A percentile compares a stretch with the other conserved stretches of the same genome.
These are phyloP conservation scores for Chamaecyparis obtusa DNA, from an alignment of 75 land plant species.

Conservation along the genomic window DNA sequence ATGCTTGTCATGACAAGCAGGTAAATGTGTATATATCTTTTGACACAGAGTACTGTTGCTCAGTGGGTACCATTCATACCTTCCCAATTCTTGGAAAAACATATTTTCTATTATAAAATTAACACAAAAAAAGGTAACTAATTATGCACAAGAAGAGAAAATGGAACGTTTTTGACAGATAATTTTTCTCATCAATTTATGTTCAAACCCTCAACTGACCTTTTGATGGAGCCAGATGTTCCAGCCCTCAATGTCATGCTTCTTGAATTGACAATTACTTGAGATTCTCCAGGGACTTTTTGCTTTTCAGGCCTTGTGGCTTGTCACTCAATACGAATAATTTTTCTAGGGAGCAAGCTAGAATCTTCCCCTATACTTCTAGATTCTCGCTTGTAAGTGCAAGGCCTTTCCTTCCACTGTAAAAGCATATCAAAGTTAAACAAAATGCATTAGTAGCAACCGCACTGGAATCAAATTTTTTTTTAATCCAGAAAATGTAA, in stretches of 20 bases:
- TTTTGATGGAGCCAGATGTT: not conserved
- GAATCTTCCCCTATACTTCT: not conserved
- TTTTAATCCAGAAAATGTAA: too few relatives aligned
- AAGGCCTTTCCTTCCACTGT: slow-evolving; percentile 14
- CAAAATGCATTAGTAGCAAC: too few relatives aligned
- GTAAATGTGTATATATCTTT: not conserved
- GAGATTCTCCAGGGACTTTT: not conserved
- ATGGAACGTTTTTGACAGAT: not conserved
- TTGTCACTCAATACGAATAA: not conserved
- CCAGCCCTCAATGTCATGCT: slow-evolving; percentile 6
- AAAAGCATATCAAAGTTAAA: not conserved
- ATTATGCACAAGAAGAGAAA: not conserved
- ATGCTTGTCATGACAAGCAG: not conserved
- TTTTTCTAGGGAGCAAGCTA: not conserved
- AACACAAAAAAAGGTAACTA: not conserved
- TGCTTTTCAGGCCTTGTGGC: slow-evolving; percentile 5
- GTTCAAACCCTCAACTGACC: slow-evolving; percentile 2
- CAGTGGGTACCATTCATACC: not conserved
- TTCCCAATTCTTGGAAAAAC: slow-evolving; percentile 1
- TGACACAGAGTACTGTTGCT: not conserved
- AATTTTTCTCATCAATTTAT: not conserved
- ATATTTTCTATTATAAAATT: not conserved
- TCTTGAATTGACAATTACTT: not conserved
- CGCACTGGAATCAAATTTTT: too few relatives aligned
- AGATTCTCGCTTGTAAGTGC: not conserved